phyloP scores from a whole-genome alignment of 73 alveolate species.

The Stentor coeruleus region DNA sequence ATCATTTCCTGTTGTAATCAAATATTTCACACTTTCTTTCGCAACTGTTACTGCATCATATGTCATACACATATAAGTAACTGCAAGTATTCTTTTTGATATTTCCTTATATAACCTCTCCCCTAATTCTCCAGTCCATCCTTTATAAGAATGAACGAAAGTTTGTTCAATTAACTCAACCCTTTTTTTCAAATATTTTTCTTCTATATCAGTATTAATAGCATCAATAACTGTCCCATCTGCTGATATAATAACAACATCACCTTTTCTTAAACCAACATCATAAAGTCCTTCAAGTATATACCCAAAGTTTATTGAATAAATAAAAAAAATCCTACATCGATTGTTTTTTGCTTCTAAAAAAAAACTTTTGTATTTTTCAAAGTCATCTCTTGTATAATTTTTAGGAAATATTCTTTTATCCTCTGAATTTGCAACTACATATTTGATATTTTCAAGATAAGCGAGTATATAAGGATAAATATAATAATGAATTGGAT shows the following conservation, averaged over 20 bases:
- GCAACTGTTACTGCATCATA: neutral
- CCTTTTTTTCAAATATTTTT: neutral
- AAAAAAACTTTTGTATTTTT: no score
- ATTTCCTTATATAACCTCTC: neutral
- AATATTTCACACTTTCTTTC: neutral
- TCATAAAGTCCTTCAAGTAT: constrained; percentile 13
- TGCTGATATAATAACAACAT: neutral
- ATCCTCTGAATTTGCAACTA: neutral
- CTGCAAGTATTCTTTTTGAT: neutral
- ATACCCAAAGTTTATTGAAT: neutral
- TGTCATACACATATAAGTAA: neutral
- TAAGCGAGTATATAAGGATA: neutral
- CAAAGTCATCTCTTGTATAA: neutral
- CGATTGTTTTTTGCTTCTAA: no score
- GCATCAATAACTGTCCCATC: neutral
- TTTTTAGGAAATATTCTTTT: neutral
- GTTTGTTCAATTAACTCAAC: neutral
- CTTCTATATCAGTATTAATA: neutral
- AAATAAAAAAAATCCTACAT: neutral
- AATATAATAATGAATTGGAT: no score
- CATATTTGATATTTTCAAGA: no score
- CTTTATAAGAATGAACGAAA: neutral
- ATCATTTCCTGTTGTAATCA: neutral
- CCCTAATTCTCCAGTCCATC: neutral
- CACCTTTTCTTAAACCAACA: neutral